Conservation (phyloP, 805 yeast genomes). For the Lipomyces starkeyi region DNA sequence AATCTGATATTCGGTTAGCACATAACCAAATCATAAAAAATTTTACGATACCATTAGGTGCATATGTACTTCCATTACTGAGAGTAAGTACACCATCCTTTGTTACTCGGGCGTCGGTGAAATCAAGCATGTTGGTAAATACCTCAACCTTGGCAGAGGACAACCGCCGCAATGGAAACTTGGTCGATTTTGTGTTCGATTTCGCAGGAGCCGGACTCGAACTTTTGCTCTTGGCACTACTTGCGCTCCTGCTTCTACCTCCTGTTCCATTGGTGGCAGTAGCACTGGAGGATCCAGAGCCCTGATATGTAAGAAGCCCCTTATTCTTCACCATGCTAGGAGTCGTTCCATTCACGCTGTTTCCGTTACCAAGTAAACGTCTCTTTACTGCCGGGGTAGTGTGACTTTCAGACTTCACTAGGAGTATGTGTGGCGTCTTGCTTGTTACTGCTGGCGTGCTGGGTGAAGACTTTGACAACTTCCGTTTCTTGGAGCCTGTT, state of each 20-base stretch:
- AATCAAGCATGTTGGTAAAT: constrained; percentile 46
- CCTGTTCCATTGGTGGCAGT: background rate
- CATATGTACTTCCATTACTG: constrained; percentile 40
- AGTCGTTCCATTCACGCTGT: background rate
- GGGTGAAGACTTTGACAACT: background rate
- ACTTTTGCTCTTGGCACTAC: constrained; percentile 7
- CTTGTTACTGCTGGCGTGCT: background rate
- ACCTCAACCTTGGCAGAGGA: background rate
- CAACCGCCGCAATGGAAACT: background rate
- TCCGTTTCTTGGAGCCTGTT: background rate
- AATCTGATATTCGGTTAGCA: constrained; percentile 51
- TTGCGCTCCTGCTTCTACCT: background rate
- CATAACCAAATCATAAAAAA: background rate
- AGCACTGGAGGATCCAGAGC: background rate
- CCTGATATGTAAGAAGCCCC: background rate
- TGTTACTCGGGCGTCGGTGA: constrained; percentile 50
- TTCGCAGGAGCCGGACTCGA: constrained; percentile 9
- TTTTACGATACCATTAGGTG: constrained; percentile 43
- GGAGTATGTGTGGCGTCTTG: background rate
- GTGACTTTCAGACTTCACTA: background rate
- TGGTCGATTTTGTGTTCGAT: background rate
- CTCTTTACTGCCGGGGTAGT: background rate
- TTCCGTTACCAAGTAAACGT: background rate
- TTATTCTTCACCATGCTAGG: background rate
- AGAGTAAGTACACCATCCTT: constrained; percentile 43